Conservation (phyloP, 495 filamentous ascomycete genomes). For the Talaromyces liani region DNA sequence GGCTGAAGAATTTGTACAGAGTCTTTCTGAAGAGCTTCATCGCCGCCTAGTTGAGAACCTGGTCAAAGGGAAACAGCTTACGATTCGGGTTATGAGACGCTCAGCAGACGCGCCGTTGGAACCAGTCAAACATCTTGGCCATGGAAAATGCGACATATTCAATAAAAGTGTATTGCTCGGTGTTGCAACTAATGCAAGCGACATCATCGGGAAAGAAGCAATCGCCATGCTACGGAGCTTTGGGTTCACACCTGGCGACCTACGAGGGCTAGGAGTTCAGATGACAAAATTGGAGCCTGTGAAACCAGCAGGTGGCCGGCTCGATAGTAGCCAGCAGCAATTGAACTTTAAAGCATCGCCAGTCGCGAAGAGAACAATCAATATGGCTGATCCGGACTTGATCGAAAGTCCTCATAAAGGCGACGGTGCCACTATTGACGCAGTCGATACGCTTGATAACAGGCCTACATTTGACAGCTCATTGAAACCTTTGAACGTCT, state of each 20-base stretch:
- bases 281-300: constrained; percentile 85
- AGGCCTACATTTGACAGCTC: constrained; percentile 44
- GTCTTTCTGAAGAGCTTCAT: constrained; percentile 74
- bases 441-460: constrained; percentile 39
- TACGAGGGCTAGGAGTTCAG: constrained; percentile 83
- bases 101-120: constrained; percentile 82
- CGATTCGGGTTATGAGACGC: constrained; percentile 87
- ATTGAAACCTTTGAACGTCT: constrained; percentile 63
- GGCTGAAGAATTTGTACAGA: constrained; percentile 81
- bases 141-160: constrained; percentile 89
- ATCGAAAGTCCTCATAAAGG: constrained; percentile 63
- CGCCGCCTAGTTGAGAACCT: constrained; percentile 70
- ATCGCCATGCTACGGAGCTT: constrained; percentile 76
- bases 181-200: constrained; percentile 66
- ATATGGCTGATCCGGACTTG: constrained; percentile 42
- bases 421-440: constrained; percentile 16
- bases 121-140: constrained; percentile 88
- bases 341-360: constrained; percentile 49
- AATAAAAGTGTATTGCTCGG: constrained; percentile 81
- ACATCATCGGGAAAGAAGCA: constrained; percentile 68
- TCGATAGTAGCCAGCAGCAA: constrained; percentile 57
- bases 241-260: constrained; percentile 79
- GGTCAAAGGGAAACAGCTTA: constrained; percentile 80
- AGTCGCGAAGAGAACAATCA: constrained; percentile 18
- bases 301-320: constrained; percentile 37